These are phyloP conservation scores for Mortierella antarctica DNA, from an alignment of 192 early-diverging fungal species.

Conservation along the genomic window DNA sequence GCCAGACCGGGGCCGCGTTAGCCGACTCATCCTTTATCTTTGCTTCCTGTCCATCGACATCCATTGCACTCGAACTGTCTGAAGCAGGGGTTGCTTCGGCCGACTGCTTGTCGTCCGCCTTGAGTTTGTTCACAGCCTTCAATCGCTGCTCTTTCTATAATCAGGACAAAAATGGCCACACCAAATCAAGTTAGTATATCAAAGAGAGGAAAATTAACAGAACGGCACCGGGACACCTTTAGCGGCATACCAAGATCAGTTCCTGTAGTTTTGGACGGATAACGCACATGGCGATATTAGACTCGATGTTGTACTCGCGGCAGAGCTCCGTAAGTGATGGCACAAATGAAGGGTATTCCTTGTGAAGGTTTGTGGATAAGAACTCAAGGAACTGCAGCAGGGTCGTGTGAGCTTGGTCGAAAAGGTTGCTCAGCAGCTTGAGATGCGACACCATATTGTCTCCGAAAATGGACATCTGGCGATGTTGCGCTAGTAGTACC, in stretches of 20 bases:
- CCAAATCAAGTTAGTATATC: not conserved
- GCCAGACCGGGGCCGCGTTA: slow-evolving; percentile 35
- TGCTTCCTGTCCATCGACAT: not conserved
- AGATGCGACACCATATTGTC: slow-evolving; percentile 54
- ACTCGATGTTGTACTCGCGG: slow-evolving; percentile 68
- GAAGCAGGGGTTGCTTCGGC: not conserved
- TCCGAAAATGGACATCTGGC: slow-evolving; percentile 61
- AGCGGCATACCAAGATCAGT: slow-evolving; percentile 16
- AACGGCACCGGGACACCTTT: not conserved
- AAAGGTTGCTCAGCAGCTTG: slow-evolving; percentile 67
- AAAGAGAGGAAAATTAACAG: not conserved
- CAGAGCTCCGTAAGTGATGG: slow-evolving; percentile 63
- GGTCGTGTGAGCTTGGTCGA: slow-evolving; percentile 70
- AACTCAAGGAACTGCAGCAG: slow-evolving; percentile 77
- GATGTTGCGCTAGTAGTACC: slow-evolving; percentile 71
- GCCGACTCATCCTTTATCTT: not conserved
- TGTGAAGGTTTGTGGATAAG: slow-evolving; percentile 61
- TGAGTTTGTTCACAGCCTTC: not conserved
- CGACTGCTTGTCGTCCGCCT: not conserved
- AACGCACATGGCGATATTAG: slow-evolving; percentile 73
- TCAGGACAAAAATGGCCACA: not conserved
- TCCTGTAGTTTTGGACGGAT: slow-evolving; percentile 66
- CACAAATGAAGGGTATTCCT: slow-evolving; percentile 55
- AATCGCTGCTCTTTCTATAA: slow-evolving; percentile 8
- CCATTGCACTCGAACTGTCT: not conserved